Conservation (phyloP, 140 eudicot genomes). For the Erigeron philadelphicus region DNA sequence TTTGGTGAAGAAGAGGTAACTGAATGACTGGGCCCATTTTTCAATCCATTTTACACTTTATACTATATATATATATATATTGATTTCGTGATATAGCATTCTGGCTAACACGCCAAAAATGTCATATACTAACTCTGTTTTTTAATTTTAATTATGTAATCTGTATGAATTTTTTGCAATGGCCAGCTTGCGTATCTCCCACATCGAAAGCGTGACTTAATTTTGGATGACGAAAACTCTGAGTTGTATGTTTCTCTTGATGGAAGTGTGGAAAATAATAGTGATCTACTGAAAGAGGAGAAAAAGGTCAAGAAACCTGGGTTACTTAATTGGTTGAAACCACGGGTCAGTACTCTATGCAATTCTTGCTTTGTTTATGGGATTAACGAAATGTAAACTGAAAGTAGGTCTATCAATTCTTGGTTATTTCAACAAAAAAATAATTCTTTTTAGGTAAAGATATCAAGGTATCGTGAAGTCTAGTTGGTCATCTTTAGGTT, state of each 20-base stretch:
- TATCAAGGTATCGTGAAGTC: not conserved
- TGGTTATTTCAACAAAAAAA: not conserved
- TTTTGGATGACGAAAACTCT: conserved; percentile 69
- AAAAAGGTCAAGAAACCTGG: conserved; percentile 74
- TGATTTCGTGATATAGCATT: conserved; percentile 11
- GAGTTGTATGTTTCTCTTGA: conserved; percentile 63
- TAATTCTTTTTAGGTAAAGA: not conserved
- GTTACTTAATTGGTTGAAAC: conserved; percentile 85
- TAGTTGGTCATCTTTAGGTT: conserved; percentile 4
- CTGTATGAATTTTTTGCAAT: conserved; percentile 10
- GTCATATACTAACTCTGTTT: conserved; percentile 1
- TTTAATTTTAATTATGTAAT: conserved; percentile 10
- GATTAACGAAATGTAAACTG: conserved; percentile 10
- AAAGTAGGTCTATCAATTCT: not conserved
- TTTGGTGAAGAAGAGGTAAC: conserved; percentile 96
- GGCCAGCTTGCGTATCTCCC: conserved; percentile 96
- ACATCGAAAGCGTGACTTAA: conserved; percentile 68
- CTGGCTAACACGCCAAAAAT: conserved; percentile 17
- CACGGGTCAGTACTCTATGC: conserved; percentile 56
- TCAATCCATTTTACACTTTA: not conserved
- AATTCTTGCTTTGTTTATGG: conserved; percentile 6
- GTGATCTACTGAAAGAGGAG: conserved; percentile 62
- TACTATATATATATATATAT: too few relatives aligned
- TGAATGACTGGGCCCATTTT: conserved; percentile 4
- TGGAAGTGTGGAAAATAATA: conserved; percentile 50